Percentiles rank a stretch among this genome's conserved stretches.
phyloP scores from a whole-genome alignment of 2,329 filamentous ascomycete genomes.

The Cladophialophora immunda region DNA sequence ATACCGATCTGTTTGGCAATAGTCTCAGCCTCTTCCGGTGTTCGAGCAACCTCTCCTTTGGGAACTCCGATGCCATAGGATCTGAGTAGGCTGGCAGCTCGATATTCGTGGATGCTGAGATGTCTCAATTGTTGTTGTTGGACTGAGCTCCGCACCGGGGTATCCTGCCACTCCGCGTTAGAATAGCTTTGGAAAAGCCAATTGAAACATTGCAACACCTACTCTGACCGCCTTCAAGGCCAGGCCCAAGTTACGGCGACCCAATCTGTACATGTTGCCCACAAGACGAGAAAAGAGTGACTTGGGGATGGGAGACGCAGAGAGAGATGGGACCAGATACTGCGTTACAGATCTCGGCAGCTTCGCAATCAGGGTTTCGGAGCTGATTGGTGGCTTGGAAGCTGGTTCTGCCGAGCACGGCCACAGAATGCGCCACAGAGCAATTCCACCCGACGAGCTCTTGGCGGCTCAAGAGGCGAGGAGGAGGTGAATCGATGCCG shows the following conservation, averaged over 20 bases:
- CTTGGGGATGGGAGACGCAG: slow-evolving; percentile 23
- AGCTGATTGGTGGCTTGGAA: slow-evolving; percentile 7
- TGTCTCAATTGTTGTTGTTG: slow-evolving; percentile 89
- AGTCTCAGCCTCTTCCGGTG: slow-evolving; percentile 84
- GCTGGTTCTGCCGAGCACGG: neutral
- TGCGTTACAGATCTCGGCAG: slow-evolving; percentile 14
- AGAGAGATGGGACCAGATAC: slow-evolving; percentile 19
- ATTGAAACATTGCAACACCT: slow-evolving; percentile 7
- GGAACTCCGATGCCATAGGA: slow-evolving; percentile 92
- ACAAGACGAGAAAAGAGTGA: slow-evolving; percentile 22
- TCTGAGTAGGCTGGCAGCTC: slow-evolving; percentile 93
- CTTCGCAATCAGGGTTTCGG: slow-evolving; percentile 16
- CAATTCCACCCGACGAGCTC: neutral
- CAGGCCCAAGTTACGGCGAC: slow-evolving; percentile 39
- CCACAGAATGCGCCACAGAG: slow-evolving; percentile 3
- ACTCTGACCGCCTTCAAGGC: slow-evolving; percentile 39
- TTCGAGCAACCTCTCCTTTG: slow-evolving; percentile 85
- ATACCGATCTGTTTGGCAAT: slow-evolving; percentile 90
- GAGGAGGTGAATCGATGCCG: neutral
- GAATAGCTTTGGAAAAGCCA: neutral
- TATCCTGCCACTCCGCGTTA: slow-evolving; percentile 56
- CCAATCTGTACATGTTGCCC: slow-evolving; percentile 41
- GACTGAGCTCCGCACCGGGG: slow-evolving; percentile 61
- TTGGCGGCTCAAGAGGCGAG: neutral
- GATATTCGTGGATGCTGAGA: slow-evolving; percentile 98